Evolutionary conservation across 2,329 filamentous ascomycete species (phyloP).

Genomic region (Alternaria alternata): DNA sequence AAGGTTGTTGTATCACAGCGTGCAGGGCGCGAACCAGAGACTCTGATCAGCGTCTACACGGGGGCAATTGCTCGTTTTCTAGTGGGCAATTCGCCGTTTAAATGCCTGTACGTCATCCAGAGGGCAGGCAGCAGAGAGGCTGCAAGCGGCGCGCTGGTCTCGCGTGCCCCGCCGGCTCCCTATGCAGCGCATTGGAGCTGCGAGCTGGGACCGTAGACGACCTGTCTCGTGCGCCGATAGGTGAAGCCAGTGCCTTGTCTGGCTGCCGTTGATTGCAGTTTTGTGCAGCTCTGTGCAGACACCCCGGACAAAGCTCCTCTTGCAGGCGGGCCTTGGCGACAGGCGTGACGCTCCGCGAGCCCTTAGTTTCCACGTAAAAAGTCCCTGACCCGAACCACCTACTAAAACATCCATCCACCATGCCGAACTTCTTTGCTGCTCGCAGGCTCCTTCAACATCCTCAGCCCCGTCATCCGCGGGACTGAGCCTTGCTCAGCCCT

Average conservation of each 20-base stretch:
- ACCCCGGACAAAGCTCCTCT: constrained; percentile 23
- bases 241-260: not conserved
- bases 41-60: constrained; percentile 37
- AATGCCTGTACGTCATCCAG: constrained; percentile 27
- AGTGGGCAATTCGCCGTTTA: constrained; percentile 34
- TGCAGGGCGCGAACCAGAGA: constrained; percentile 26
- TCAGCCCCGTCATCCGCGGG: constrained; percentile 60
- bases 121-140: constrained; percentile 20
- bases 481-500: constrained; percentile 52
- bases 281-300: constrained; percentile 11
- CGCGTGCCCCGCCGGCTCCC: constrained; percentile 28
- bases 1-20: constrained; percentile 21
- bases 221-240: constrained; percentile 4
- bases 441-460: constrained; percentile 55
- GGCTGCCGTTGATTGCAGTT: constrained; percentile 11
- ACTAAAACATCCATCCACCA: constrained; percentile 51
- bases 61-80: constrained; percentile 36
- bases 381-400: constrained; percentile 44
- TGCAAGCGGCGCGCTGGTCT: constrained; percentile 22
- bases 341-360: constrained; percentile 27
- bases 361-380: constrained; percentile 38
- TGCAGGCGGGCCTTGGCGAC: constrained; percentile 29
- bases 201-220: not conserved
- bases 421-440: constrained; percentile 50
- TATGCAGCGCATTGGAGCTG: constrained; percentile 6